Evolutionary conservation across 306 rosid species (phyloP), one percentile per base, ranked within the genome.

Genomic region (Ammopiptanthus mongolicus): DNA sequence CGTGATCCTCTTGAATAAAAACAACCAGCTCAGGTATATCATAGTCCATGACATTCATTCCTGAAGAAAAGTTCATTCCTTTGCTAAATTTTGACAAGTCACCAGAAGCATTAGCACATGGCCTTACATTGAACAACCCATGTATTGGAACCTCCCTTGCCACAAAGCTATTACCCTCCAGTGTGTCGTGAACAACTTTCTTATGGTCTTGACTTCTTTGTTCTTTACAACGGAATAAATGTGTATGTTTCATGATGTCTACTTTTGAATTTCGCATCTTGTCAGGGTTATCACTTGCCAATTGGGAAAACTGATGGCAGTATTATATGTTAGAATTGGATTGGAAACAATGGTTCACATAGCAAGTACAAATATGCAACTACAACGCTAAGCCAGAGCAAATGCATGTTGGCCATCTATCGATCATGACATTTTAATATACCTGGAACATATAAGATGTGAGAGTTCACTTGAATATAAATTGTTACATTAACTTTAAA

Each of bases 1-100:
- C 78, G 51, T 74, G 62, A 76, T 90, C 91, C 80, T 87, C 94
- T 46, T 87, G 96, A 80, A 90, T 81, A 81, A 93, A 93, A 50
- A 81, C 88, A 78, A 86, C 97, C 6, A 93, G 59, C 73, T 93
- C 97, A 8, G 97, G 96, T 7, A 82, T 47, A 48, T 87, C 89
- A 52, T 81, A 69, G 72, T 87, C 91, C 82, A 28, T 64, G 0
- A 83, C 65, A 55, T 72, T 81, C 39, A 75, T 74, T 53, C 46
- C 50, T 15, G 68, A 23, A 22, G 61, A 52, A 41, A 62, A 71
- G 13, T 34, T 84, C 39, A 69, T 86, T 76, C 79, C 67, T 57
- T 41, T 71, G 50, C 55, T 64, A 19, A 50, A 78, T 17, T 19
- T 41, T 18, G 83, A 62, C 13, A 60, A 42, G 19, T 76, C 77